Conservation (phyloP, 257 asterid genomes). For the Solanum medicagineum region DNA sequence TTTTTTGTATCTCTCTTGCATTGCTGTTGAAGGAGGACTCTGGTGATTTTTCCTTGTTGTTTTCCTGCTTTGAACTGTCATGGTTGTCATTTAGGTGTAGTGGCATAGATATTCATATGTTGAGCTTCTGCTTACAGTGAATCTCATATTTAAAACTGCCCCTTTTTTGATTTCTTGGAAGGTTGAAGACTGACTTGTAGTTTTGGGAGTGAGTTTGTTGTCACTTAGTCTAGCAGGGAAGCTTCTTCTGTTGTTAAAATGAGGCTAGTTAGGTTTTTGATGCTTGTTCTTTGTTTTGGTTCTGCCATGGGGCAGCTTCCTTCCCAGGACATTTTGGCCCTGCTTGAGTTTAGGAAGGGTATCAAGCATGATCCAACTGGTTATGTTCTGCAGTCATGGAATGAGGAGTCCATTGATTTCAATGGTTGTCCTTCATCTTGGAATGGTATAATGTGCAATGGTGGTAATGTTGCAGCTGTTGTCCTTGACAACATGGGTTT, state of each 20-base stretch:
- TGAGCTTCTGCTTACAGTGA: neutral
- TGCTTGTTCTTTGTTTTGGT: conserved; percentile 33
- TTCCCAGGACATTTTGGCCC: conserved; percentile 71
- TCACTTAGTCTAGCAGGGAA: neutral
- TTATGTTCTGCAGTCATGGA: conserved; percentile 81
- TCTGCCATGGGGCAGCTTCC: conserved; percentile 75
- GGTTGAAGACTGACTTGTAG: neutral
- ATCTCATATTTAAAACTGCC: neutral
- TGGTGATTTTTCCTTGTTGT: neutral
- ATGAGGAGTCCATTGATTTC: conserved; percentile 91
- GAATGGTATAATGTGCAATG: conserved; percentile 96
- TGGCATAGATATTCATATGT: neutral
- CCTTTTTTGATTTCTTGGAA: neutral
- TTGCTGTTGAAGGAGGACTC: neutral
- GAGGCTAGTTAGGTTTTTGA: conserved; percentile 44
- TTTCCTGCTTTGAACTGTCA: neutral
- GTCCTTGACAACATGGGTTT: conserved; percentile 72
- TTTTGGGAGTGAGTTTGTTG: neutral
- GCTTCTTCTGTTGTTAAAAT: conserved; percentile 20
- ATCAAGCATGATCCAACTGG: conserved; percentile 90
- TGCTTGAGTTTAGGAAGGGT: conserved; percentile 93
- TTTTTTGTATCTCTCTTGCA: neutral
- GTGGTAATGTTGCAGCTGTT: conserved; percentile 91
- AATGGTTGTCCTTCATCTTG: conserved; percentile 97
- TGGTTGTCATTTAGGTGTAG: neutral